These are phyloP conservation scores for Pseudogymnoascus sp. DNA, from an alignment of 2,329 filamentous ascomycete species.

Conservation along the genomic window DNA sequence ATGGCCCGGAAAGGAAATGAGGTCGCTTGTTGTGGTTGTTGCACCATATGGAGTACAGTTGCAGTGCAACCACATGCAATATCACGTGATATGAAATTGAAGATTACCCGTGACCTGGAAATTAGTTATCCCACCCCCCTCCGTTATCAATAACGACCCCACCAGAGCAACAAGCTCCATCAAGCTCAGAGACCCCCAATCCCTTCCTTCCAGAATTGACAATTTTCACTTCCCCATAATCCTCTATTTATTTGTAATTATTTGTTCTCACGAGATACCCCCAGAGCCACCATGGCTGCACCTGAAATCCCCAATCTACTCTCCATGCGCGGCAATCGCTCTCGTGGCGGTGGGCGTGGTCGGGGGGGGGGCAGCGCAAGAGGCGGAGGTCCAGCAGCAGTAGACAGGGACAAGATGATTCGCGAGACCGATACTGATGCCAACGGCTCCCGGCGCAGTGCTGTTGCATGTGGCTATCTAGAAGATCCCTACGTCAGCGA, in stretches of 20 bases:
- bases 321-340: conserved; percentile 44
- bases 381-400: conserved; percentile 11
- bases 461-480: conserved; percentile 78
- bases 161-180: neutral
- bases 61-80: neutral
- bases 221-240: neutral
- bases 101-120: neutral
- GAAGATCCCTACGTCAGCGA: conserved; percentile 68
- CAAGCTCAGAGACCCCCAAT: neutral
- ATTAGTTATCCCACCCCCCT: neutral
- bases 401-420: conserved; percentile 61
- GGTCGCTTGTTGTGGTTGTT: too few species aligned
- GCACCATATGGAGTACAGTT: neutral
- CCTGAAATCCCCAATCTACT: conserved; percentile 68
- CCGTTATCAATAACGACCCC: neutral
- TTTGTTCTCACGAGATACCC: neutral
- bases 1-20: neutral
- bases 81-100: neutral
- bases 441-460: conserved; percentile 79
- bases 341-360: conserved; percentile 36
- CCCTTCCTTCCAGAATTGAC: neutral
- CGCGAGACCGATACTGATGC: conserved; percentile 91
- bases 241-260: neutral
- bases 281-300: neutral
- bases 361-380: conserved; percentile 16